Base-by-base conservation (phyloP, 441 rosid species). In the Syzygium syzygioides region DNA sequence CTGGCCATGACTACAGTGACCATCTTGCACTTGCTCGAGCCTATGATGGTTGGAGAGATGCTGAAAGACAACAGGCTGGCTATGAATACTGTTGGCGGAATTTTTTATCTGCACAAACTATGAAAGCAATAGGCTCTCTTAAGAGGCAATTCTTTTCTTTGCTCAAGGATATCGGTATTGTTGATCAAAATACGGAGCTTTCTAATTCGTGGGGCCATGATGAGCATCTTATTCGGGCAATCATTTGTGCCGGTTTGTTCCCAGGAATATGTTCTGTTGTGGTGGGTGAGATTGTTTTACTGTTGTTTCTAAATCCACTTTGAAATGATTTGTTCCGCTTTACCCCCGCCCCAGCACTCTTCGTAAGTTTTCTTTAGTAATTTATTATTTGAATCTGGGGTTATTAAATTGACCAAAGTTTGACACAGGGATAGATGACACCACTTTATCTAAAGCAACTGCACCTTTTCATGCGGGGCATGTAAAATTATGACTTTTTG, bases 11-110 rank as follows among this genome's bases (percentile, higher is more conserved):
- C 80, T 85, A 88, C 87, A 88, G 90, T 66, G 90, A 88, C 85
- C 90, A 88, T 79, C 87, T 88, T 88, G 90, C 87, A 53, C 54
- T 88, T 88, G 87, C 86, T 50, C 90, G 90, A 60, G 90, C 90
- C 55, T 88, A 88, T 25, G 87, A 88, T 50, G 90, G 90, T 85
- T 88, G 90, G 90, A 86, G 83, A 88, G 84, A 85, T 85, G 90
- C 90, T 26, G 90, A 88, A 86, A 14, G 87, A 66, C 90, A 88
- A 10, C 55, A 34, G 41, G 85, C 52, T 85, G 90, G 90, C 66
- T 54, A 88, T 85, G 90, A 88, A 30, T 88, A 85, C 87, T 88
- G 90, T 80, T 85, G 87, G 87, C 86, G 85, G 14, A 88, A 88
- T 41, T 88, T 85, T 54, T 83, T 88, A 9, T 88, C 90, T 41